Evolutionary conservation across 495 filamentous ascomycete genomes (phyloP).

Genomic region (Pseudevernia furfuracea): DNA sequence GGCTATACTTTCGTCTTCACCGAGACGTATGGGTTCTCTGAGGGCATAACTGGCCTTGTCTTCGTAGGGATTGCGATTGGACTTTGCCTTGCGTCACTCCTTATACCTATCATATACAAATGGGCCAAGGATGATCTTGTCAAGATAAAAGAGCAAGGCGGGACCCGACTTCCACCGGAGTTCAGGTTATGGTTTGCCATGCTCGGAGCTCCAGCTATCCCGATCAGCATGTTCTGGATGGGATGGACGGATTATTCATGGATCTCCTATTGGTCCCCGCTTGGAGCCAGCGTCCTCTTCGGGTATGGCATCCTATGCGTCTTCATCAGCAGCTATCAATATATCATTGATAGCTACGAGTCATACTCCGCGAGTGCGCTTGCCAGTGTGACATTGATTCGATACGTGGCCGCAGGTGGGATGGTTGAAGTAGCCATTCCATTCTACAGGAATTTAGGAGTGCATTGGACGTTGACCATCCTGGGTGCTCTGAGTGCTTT

Average conservation of each 20-base stretch:
- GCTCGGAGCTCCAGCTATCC: slow-evolving; percentile 48
- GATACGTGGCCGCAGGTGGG: slow-evolving; percentile 45
- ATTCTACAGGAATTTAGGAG: slow-evolving; percentile 48
- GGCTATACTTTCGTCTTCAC: slow-evolving; percentile 60
- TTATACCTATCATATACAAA: slow-evolving; percentile 48
- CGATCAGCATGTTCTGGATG: slow-evolving; percentile 56
- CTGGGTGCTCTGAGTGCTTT: slow-evolving; percentile 43
- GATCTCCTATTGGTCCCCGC: slow-evolving; percentile 50
- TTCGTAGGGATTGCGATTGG: slow-evolving; percentile 55
- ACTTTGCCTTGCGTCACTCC: slow-evolving; percentile 37
- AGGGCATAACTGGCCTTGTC: slow-evolving; percentile 48
- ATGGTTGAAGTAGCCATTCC: slow-evolving; percentile 43
- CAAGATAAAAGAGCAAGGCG: slow-evolving; percentile 30
- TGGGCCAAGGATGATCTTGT: slow-evolving; percentile 45
- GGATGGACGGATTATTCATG: slow-evolving; percentile 45
- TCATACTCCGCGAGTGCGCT: slow-evolving; percentile 40
- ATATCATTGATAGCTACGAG: slow-evolving; percentile 50
- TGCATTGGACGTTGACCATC: slow-evolving; percentile 51
- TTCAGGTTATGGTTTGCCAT: slow-evolving; percentile 53
- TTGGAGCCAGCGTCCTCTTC: slow-evolving; percentile 43
- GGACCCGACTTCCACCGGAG: slow-evolving; percentile 43
- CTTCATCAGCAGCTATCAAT: slow-evolving; percentile 48
- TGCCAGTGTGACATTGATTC: slow-evolving; percentile 42
- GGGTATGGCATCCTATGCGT: slow-evolving; percentile 48
- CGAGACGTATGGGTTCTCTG: slow-evolving; percentile 45